phyloP scores from a whole-genome alignment of 2,329 filamentous ascomycete genomes.

The Colletotrichum sp. region DNA sequence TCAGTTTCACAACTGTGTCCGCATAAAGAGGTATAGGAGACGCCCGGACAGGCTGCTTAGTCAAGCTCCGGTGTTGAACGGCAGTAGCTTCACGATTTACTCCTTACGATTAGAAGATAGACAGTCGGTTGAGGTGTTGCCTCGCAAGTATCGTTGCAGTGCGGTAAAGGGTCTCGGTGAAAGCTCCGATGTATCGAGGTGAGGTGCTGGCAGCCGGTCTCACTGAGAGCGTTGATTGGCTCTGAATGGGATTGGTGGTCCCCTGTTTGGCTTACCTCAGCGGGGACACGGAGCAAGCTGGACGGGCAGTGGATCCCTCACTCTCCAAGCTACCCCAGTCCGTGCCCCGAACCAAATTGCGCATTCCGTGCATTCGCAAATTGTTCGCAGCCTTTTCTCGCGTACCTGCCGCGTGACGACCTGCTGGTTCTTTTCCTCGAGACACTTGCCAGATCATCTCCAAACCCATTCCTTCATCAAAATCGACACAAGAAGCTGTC shows the following conservation, averaged over 20 bases:
- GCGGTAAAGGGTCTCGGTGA: background rate
- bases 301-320: background rate
- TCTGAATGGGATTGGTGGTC: background rate
- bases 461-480: background rate
- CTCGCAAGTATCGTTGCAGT: background rate
- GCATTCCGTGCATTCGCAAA: constrained; percentile 5
- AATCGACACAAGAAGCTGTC: background rate
- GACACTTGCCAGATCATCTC: background rate
- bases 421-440: background rate
- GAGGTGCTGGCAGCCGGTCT: background rate
- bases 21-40: background rate
- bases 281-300: background rate
- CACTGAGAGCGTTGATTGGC: background rate
- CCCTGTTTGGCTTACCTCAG: constrained; percentile 3
- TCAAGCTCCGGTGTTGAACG: background rate
- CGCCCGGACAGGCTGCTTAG: background rate
- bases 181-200: background rate
- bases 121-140: background rate
- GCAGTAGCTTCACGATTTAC: background rate
- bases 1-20: background rate
- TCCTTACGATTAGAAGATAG: background rate
- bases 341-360: constrained; percentile 11
- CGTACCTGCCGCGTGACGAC: constrained; percentile 4
- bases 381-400: constrained; percentile 7
- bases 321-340: background rate